Evolutionary conservation across 2,329 filamentous ascomycete species (phyloP).

Genomic region (Penicillium capsulatum): DNA sequence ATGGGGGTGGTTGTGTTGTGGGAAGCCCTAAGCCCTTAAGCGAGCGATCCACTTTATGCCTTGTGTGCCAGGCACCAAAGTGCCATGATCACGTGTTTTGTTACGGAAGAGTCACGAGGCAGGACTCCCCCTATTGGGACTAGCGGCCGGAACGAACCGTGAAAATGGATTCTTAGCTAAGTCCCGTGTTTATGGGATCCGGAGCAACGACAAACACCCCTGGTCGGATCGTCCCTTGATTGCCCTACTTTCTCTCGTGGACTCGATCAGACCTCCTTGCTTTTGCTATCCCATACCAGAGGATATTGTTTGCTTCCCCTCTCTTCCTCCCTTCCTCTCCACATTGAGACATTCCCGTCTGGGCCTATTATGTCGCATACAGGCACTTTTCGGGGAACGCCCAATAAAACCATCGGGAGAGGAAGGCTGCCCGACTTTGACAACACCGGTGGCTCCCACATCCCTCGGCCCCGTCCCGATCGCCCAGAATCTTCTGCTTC

Average conservation of each 20-base stretch:
- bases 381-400: conserved; percentile 58
- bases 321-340: conserved; percentile 12
- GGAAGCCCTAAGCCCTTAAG: conserved; percentile 41
- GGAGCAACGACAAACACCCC: conserved; percentile 20
- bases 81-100: conserved; percentile 11
- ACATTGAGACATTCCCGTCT: conserved; percentile 19
- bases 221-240: conserved; percentile 24
- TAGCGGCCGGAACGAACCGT: conserved; percentile 23
- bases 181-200: conserved; percentile 20
- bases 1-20: conserved; percentile 37
- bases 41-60: conserved; percentile 26
- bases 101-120: conserved; percentile 14
- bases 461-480: conserved; percentile 60
- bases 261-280: conserved; percentile 16
- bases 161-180: conserved; percentile 13
- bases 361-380: conserved; percentile 53
- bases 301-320: conserved; percentile 15
- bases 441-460: conserved; percentile 51
- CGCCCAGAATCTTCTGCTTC: conserved; percentile 49
- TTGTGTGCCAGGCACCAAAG: background rate
- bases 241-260: conserved; percentile 25
- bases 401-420: conserved; percentile 51
- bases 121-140: conserved; percentile 4
- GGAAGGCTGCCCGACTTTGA: conserved; percentile 52
- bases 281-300: conserved; percentile 14